These are phyloP conservation scores for Globisporangium orthogonon DNA, from an alignment of 352 stramenopile species.

Conservation along the genomic window DNA sequence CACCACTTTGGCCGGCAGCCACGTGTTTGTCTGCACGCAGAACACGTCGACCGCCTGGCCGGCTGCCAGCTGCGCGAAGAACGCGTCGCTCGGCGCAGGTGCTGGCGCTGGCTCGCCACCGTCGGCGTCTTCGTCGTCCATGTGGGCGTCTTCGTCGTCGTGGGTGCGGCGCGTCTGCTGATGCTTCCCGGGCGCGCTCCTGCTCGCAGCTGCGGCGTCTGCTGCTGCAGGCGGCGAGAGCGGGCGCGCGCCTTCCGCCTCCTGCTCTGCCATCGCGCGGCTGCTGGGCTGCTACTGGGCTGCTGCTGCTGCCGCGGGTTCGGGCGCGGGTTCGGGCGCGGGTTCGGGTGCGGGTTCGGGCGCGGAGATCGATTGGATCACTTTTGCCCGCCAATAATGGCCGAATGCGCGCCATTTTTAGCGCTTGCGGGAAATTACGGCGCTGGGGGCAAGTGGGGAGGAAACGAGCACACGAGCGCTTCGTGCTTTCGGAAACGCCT, in stretches of 20 bases:
- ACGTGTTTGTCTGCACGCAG: constrained; percentile 38
- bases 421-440: background rate
- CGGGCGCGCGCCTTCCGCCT: background rate
- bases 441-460: background rate
- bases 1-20: constrained; percentile 58
- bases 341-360: no score
- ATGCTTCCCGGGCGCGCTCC: background rate
- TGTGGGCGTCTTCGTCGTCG: constrained; percentile 3
- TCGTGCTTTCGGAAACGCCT: no score
- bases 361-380: background rate
- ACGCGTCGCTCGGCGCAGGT: background rate
- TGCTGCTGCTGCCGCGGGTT: background rate
- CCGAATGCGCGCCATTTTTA: constrained; percentile 9
- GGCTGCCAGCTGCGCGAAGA: constrained; percentile 16
- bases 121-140: background rate
- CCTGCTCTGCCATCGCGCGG: background rate
- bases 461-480: background rate
- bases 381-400: background rate
- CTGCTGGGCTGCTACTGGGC: background rate
- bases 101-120: background rate
- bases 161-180: no score
- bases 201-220: background rate
- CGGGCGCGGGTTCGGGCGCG: no score
- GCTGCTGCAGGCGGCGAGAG: background rate
- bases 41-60: constrained; percentile 57